Evolutionary conservation across 805 yeast species (phyloP), one percentile per base, ranked within the genome.

Genomic region (Komagataella pseudopastoris): DNA sequence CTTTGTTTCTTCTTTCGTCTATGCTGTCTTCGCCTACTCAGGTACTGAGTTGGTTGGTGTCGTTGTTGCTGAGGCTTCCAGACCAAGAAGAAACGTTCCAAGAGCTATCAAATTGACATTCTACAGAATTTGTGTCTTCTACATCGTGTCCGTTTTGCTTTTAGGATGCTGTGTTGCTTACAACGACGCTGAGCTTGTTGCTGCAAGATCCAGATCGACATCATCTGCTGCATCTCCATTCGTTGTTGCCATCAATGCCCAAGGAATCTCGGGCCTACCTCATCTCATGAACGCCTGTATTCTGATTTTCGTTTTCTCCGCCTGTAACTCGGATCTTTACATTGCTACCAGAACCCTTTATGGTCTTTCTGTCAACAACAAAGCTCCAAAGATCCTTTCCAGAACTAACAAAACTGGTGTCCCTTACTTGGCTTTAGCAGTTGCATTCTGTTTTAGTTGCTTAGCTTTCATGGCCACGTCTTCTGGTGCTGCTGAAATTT

Each of bases 211-310:
- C 50, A 63, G 68, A 7, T 51, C 67, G n/a, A 67, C 77, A 1
- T 69, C 73, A 46, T 88, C 90, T 2, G 75, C 83, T 45, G 89
- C 91, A 18, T 84, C 93, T 14, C 95, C 96, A 45, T 87, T 86
- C 60, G 90, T 86, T 51, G 81, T 86, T 60, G 96, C 95, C 49
- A 82, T 87, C 60, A 76, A 76, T 55, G 76, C 75, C 57, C 85
- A 88, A 16, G 65, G 72, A 17, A 85, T 87, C 55, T 59, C 63
- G 6, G 90, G 79, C 0, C 69, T 88, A 55, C 89, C 89, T 44
- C 85, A 83, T 57, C 74, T 88, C 49, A 71, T 88, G 60, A 88
- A 88, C 63, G 91, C 83, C 2, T 81, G 87, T 63, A 83, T 88
- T 57, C 66, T 88, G 60, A 66, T 85, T 45, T 84, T 86, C 56